These are phyloP conservation scores for Cynara cardunculus DNA, from an alignment of 129 eudicot genomes.

Conservation along the genomic window DNA sequence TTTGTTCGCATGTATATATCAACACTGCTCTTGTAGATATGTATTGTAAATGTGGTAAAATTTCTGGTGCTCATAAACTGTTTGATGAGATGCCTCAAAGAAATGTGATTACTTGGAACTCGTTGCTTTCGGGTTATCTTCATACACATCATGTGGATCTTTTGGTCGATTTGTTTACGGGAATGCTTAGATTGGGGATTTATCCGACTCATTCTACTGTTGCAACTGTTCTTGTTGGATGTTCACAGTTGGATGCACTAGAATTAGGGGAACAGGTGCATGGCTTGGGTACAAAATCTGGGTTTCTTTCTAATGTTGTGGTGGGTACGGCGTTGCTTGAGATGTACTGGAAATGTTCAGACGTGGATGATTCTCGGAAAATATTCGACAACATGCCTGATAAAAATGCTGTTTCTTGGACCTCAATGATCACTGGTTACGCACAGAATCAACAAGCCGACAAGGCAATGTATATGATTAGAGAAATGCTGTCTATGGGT, in stretches of 20 bases:
- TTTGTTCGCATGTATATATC: constrained; percentile 40
- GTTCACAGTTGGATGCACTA: constrained; percentile 31
- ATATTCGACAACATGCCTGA: constrained; percentile 40
- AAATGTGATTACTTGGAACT: constrained; percentile 61
- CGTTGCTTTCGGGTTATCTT: constrained; percentile 53
- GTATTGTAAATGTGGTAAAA: constrained; percentile 50
- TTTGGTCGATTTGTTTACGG: constrained; percentile 27
- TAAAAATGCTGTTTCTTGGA: constrained; percentile 50
- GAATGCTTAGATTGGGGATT: constrained; percentile 40
- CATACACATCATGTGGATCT: background rate
- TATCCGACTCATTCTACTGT: constrained; percentile 30
- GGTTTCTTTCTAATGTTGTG: constrained; percentile 36
- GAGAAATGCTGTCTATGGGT: constrained; percentile 49
- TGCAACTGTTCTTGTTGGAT: constrained; percentile 44
- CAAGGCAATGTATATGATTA: constrained; percentile 45
- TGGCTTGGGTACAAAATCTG: constrained; percentile 37
- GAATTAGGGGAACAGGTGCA: constrained; percentile 51
- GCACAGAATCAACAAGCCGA: constrained; percentile 27
- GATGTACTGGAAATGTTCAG: constrained; percentile 54
- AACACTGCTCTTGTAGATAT: constrained; percentile 44
- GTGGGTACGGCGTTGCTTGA: constrained; percentile 60
- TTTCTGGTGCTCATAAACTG: constrained; percentile 31
- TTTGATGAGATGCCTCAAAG: constrained; percentile 60
- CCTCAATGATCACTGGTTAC: constrained; percentile 54
- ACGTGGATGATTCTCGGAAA: constrained; percentile 36